Base-by-base conservation (phyloP, 768 basidiomycete species). In the Baorangia bicolor region DNA sequence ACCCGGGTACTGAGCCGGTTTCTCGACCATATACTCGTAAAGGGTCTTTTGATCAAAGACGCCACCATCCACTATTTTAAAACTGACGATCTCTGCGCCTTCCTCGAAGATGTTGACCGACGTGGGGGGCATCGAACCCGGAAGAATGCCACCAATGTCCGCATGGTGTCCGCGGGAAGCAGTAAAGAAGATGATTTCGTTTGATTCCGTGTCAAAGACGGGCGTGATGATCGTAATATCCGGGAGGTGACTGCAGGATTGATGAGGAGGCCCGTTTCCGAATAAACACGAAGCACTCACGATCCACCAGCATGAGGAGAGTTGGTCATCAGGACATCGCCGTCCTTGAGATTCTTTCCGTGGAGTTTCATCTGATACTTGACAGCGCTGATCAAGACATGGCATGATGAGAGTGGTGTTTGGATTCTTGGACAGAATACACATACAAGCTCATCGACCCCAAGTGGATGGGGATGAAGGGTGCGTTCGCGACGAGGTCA, bases 211-310 rank as follows among this genome's bases (percentile, higher is more conserved):
- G 57, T 78, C 75, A 73, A 98, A 97, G 23, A 96, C 94, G 18
- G 95, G 95, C 0, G 90, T 93, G 71, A 97, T 95, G 65, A 95
- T 81, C 8, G 95, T 98, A 53, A 96, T 92, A 71, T 97, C 95
- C 0, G 89, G 89, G 34, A 92, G 74, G 64, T 91, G 89, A 1
- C 81, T n/a, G n/a, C 14, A 34, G n/a, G 23, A n/a, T n/a, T 28
- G 16, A 25, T 37, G 37, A 14, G 41, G 23, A 28, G n/a, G 40
- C 21, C 18, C 39, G 31, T 64, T 51, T 28, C 30, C 28, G 60
- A n/a, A 37, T 3, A 20, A 49, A 49, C 16, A 3, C 35, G 61
- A 61, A 35, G 65, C 23, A 81, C 88, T 64, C 71, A 90, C 89
- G 90, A 90, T 75, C 92, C 92, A 59, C 92, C 93, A 5, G 92